Base-by-base conservation (phyloP, 805 yeast species). In the Starmerella ratchasimensis region DNA sequence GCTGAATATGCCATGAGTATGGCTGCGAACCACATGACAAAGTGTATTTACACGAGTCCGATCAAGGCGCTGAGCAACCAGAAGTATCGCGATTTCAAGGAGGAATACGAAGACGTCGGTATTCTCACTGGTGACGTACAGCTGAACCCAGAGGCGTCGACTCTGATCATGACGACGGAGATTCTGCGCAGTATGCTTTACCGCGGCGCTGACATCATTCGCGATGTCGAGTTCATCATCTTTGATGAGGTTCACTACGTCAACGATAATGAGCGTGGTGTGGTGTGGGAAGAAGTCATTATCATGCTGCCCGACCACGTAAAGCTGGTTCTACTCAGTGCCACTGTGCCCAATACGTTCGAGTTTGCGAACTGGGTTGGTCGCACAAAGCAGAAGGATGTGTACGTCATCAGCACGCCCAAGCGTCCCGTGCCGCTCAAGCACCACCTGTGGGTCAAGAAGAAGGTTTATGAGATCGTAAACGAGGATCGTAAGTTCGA, bases 341-440 rank as follows among this genome's bases (percentile, higher is more conserved):
- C 99, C 4, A 90, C 99, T 0, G 97, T 90, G 6, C 98, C 99
- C n/a, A 90, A 90, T 56, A 88, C 98, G 0, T 80, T 71, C 55
- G 99, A 90, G 55, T 90, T 90, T 67, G 99, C 99, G 7, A 81
- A 79, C 47, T 90, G 99, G 99, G 88, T 90, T 15, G 97, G 99
- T 4, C 69, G 98, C 58, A 90, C 98, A 0, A 90, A 90, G 55
- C 86, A 82, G 50, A 88, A 86, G 57, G 93, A 90, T 52, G 88
- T 90, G 7, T 88, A 90, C 52, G 98, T 90, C 33, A 90, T 90
- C 16, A 83, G 94, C 0, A 90, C 99, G 0, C 84, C 94, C 10
- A 82, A 90, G 56, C 75, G 99, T 56, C 99, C 99, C 0, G 93
- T 90, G 17, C 99, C 99, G 0, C 61, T 90, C 40, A 95, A 82